A percentile compares a stretch with the other conserved stretches of the same genome.
These are phyloP conservation scores for Phytophthora constricta DNA, from an alignment of 352 stramenopile genomes.

Conservation along the genomic window DNA sequence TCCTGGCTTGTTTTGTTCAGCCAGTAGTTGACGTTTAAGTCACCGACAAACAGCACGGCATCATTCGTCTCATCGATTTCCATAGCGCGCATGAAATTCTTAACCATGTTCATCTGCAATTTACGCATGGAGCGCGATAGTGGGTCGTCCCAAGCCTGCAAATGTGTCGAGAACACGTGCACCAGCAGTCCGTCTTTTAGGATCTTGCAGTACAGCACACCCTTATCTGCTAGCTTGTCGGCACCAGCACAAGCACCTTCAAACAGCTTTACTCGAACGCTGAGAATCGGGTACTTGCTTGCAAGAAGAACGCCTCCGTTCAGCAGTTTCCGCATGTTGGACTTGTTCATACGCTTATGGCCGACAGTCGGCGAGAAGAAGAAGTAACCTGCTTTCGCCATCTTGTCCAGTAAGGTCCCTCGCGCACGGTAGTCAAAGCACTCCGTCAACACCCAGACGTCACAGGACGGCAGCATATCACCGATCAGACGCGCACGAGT, in stretches of 20 bases:
- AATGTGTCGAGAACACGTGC: constrained; percentile 78
- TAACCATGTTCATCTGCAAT: constrained; percentile 74
- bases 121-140: constrained; percentile 59
- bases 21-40: constrained; percentile 84
- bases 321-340: constrained; percentile 74
- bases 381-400: constrained; percentile 69
- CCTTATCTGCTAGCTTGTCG: constrained; percentile 80
- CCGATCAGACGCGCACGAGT: constrained; percentile 75
- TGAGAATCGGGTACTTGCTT: constrained; percentile 80
- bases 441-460: constrained; percentile 82
- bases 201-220: constrained; percentile 83
- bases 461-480: constrained; percentile 66
- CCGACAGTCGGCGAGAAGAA: constrained; percentile 79
- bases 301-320: constrained; percentile 76
- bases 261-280: constrained; percentile 76
- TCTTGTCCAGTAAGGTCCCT: constrained; percentile 64
- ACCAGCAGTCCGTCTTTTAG: constrained; percentile 74
- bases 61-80: constrained; percentile 69
- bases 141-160: constrained; percentile 81
- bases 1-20: constrained; percentile 74
- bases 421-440: constrained; percentile 82
- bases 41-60: constrained; percentile 64
- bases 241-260: constrained; percentile 63
- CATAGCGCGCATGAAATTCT: constrained; percentile 58
- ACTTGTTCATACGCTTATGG: constrained; percentile 66